Evolutionary conservation across 805 yeast genomes (phyloP), one percentile per base, ranked within the genome.

Genomic region (Starmerella ratchasimensis): DNA sequence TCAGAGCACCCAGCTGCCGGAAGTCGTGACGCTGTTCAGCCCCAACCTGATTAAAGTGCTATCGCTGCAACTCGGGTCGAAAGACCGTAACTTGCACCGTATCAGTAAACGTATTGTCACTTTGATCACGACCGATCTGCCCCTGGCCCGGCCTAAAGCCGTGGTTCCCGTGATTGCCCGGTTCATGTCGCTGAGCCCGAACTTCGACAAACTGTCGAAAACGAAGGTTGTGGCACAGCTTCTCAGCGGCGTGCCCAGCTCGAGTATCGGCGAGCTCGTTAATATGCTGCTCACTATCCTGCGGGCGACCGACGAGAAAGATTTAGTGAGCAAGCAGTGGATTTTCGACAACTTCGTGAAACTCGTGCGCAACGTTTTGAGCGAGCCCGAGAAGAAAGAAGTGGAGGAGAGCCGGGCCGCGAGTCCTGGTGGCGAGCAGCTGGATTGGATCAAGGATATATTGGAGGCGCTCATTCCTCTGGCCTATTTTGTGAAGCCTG

Each of bases 171-270:
- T 45, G 2, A 30, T 45, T 3, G 14, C 36, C 19, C 36, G 28
- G 28, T 43, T 44, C 24, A 39, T 48, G 33, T 34, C 34, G 9
- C 31, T 31, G 23, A 42, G 45, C 28, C 63, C 80, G 50, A 74
- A 74, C 42, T 84, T 86, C 56, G 96, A 86, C 56, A 65, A 68
- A 43, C 54, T 80, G 21, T 77, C 94, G 1, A 83, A 79, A 51
- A 61, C 86, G 1, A 82, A 77, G 53, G 71, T 82, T 0, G 60
- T 72, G 10, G 74, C 71, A 29, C 56, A 53, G 11, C 51, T 74
- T 8, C 45, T 74, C 7, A 32, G 47, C 16, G 39, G 38, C 13
- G 43, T 47, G 4, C 38, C 29, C 5, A 37, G 28, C 19, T 41
- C 41, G 14, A 33, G 29, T 9, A 31, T 51, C 9, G 31, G 39